Evolutionary conservation across 1,284 basidiomycete genomes (phyloP), one percentile per base, ranked within the genome.

Genomic region (Ganoderma resinaceum): DNA sequence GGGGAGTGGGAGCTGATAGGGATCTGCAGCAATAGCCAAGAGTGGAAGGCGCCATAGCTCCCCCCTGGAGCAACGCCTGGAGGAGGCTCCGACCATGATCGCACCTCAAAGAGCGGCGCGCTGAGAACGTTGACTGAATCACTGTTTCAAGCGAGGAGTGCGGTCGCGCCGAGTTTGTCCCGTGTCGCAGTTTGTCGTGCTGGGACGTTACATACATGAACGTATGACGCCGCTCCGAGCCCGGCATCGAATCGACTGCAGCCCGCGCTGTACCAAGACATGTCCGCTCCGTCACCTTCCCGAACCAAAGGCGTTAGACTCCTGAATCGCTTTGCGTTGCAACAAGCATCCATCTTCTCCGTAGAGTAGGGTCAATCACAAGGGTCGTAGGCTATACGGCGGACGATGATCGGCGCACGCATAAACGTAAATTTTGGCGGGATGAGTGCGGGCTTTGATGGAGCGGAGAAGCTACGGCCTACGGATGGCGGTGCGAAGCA

Each of bases 131-230:
- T 38, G 60, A 63, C 64, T 40, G 46, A 53, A 64, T 61, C 61
- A 67, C 46, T 38, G 65, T 65, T 66, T 69, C 61, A 31, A 67
- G 58, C 63, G 53, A 62, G 61, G 65, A 66, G 61, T 60, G 55
- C 38, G 61, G 62, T 66, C 63, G 60, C 63, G 61, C 68, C 71
- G 68, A 70, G 61, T 46, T 63, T 68, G 62, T 58, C 53, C 71
- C 71, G 68, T 63, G 42, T 62, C 26, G 33, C 33, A 35, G 37
- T 37, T 33, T 18, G 31, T 23, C 58, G 37, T 60, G 23, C 57
- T 31, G 35, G 31, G 33, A 38, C 18, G 65, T 66, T 26, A 70
- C 68, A 72, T 70, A 70, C 63, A 68, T 53, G 23, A 64, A 58
- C 66, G 63, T 63, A 68, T 67, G 67, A 68, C 65, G 40, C 61